phyloP scores from a whole-genome alignment of 83 land plant species.

The Thuja plicata region DNA sequence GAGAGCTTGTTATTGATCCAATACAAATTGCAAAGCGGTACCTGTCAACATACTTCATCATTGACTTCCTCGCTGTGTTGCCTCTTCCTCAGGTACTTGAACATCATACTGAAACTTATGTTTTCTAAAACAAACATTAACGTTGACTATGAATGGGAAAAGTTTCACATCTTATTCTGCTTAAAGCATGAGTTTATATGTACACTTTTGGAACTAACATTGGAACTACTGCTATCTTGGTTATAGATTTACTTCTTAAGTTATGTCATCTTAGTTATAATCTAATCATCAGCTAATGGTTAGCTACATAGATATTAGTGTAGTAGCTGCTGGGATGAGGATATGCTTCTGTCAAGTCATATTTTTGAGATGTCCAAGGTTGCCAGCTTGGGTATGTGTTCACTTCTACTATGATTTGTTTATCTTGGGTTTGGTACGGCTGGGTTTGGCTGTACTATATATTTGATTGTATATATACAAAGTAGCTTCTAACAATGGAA shows the following conservation, averaged over 20 bases:
- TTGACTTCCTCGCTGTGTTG: conserved; percentile 80
- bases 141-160: neutral
- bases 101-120: neutral
- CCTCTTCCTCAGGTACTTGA: conserved; percentile 89
- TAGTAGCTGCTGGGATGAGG: too few species aligned
- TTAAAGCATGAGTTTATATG: neutral
- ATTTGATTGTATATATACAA: too few species aligned
- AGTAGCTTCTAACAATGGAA: neutral
- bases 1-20: conserved; percentile 91
- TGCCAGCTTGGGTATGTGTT: too few species aligned
- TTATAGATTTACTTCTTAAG: neutral
- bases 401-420: too few species aligned
- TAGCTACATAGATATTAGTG: too few species aligned
- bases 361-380: too few species aligned
- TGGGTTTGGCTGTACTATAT: too few species aligned
- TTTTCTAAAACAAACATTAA: neutral
- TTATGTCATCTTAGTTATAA: neutral
- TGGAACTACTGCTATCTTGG: neutral
- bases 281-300: too few species aligned
- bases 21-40: conserved; percentile 76
- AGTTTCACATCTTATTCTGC: neutral
- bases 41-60: conserved; percentile 56
- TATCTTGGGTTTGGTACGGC: too few species aligned
- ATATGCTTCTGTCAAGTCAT: neutral
- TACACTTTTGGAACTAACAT: neutral